Base-by-base conservation (phyloP, 805 yeast genomes). In the Teunomyces panamensis region DNA sequence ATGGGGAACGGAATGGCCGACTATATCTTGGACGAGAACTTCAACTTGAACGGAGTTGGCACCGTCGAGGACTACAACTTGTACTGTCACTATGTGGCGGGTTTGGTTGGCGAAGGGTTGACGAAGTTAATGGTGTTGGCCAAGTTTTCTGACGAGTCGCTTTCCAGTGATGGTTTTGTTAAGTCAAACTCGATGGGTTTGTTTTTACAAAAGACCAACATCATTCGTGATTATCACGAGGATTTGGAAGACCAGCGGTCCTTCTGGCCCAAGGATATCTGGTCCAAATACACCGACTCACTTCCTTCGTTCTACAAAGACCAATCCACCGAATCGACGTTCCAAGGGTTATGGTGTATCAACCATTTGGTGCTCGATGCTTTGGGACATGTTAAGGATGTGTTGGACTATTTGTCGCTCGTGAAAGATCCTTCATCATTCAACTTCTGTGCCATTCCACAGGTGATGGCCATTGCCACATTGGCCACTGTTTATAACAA, bases 1-100 rank as follows among this genome's bases (percentile, higher is more conserved):
- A 94, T 94, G 99, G 99, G 98, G 49, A 83, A 88, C 56, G 99
- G 99, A 47, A 94, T 94, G 99, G 98, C 98, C 29, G 90, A 89
- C 61, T 94, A 91, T 68, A 83, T 87, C 46, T 73, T 78, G 57
- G 83, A 85, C 60, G 94, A 86, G 44, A 78, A 84, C 52, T 88
- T 88, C 71, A 89, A 89, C 64, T 63, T 79, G 55, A 81, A 81
- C 51, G 98, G 98, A 1, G 84, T 94, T 42, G 73, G 72, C 43
- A 89, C 97, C 1, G 64, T 87, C 39, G 74, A 78, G 51, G 98
- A 90, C 62, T 94, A 87, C 64, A 91, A 94, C 63, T 74, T 85
- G 51, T 94, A 94, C 73, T 94, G 99, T 69, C 91, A 91, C 69
- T 89, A 91, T 61, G 99, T 94, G 49, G 99, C 99, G 1, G 99